Evolutionary conservation across 805 yeast genomes (phyloP), one percentile per base, ranked within the genome.

Genomic region (Trichomonascus vanleenenianus): DNA sequence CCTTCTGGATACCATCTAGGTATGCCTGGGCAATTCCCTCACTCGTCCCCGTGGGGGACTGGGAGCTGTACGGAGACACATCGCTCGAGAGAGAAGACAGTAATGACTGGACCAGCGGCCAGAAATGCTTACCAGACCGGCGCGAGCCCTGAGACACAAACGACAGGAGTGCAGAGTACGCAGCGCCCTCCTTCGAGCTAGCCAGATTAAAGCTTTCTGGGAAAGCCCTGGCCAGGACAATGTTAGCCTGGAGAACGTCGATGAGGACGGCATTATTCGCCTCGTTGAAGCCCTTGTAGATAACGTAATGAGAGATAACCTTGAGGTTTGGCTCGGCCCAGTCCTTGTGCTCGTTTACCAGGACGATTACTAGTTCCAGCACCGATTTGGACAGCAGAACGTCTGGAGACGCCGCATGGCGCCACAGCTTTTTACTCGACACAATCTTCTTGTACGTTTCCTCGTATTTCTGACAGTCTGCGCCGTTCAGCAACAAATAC

Each of bases 381-480:
- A 72, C 54, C 0, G 74, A 49, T 44, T 69, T 72, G 45, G 70
- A 72, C 30, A 76, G 57, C 40, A 64, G 64, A 18, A 71, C 59
- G 54, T 71, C 73, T 19, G 63, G 60, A 2, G 68, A 52, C 19
- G 62, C 58, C 37, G 62, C 65, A 5, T 72, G 59, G 22, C 72
- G 71, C 73, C 78, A 74, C 14, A 78, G 51, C 20, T 61, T 57
- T n/a, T 72, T 76, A 14, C 66, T 59, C 1, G 53, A 46, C 5
- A 78, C 53, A n/a, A 78, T 60, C 1, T 61, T 59, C n/a, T 50
- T 51, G 27, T 63, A 56, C 1, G 57, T 38, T 16, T 50, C 47
- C 19, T 41, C 43, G 27, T 33, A 16, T 16, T 47, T 48, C 8
- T 46, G 34, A 18, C 36, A 31, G 32, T n/a, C 39, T 30, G 40